Conservation (phyloP, 1,139 yeast species). For the Yamadazyma diddensiae region DNA sequence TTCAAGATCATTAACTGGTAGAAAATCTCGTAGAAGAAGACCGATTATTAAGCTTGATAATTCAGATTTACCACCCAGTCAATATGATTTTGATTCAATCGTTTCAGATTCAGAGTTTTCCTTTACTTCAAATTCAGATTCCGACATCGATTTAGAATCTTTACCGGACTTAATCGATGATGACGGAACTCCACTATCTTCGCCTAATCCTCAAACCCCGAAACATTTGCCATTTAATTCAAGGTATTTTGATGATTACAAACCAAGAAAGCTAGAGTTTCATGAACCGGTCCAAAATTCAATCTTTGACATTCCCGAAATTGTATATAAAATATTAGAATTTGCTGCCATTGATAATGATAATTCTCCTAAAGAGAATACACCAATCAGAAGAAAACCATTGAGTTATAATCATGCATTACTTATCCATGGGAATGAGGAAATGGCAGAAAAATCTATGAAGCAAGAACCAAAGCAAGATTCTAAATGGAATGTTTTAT, state of each 20-base stretch:
- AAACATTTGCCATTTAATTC: conserved; percentile 1
- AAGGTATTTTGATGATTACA: conserved; percentile 6
- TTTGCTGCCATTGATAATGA: conserved; percentile 53
- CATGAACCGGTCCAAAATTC: conserved; percentile 20
- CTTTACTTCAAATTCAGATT: conserved; percentile 14
- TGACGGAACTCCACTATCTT: conserved; percentile 23
- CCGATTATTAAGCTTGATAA: conserved; percentile 5
- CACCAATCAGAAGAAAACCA: conserved; percentile 65
- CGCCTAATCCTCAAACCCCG: conserved; percentile 18
- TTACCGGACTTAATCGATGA: conserved; percentile 38
- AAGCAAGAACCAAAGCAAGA: conserved; percentile 11
- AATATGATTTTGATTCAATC: neutral
- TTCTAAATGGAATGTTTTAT: conserved; percentile 27
- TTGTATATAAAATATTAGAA: conserved; percentile 57
- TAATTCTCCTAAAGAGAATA: conserved; percentile 54
- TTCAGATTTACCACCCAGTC: conserved; percentile 1
- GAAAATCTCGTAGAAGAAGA: conserved; percentile 8
- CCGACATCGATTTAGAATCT: conserved; percentile 34
- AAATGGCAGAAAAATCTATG: conserved; percentile 53
- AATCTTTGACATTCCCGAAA: conserved; percentile 78
- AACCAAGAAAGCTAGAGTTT: conserved; percentile 5
- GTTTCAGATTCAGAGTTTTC: conserved; percentile 18
- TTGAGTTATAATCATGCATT: conserved; percentile 58
- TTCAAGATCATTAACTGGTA: conserved; percentile 2
- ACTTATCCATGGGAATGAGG: conserved; percentile 47